Evolutionary conservation across 257 asterid species (phyloP).

Genomic region (Pogostemon cablin): DNA sequence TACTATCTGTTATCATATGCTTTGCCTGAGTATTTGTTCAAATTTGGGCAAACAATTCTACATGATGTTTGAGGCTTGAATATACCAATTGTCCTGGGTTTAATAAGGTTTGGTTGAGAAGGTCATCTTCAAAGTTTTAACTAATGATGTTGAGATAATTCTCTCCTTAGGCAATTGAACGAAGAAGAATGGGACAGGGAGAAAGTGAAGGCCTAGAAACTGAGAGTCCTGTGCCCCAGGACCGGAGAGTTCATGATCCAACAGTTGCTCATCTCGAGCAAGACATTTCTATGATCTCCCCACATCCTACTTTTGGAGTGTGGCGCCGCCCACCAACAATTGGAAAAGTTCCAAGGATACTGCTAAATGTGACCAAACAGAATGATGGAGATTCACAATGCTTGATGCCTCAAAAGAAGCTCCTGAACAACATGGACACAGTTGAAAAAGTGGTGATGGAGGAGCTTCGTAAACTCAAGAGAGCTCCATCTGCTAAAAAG

Average conservation of each 20-base stretch:
- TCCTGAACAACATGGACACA: conserved; percentile 57
- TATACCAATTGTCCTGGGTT: conserved; percentile 5
- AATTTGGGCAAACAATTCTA: neutral
- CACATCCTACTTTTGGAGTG: conserved; percentile 38
- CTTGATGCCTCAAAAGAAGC: conserved; percentile 70
- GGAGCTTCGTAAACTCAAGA: conserved; percentile 67
- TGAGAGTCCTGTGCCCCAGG: conserved; percentile 45
- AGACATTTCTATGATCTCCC: conserved; percentile 37
- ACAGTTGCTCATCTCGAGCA: conserved; percentile 56
- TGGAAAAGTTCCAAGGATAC: conserved; percentile 67
- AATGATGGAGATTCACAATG: conserved; percentile 39
- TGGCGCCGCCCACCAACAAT: conserved; percentile 39
- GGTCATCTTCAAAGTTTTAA: neutral
- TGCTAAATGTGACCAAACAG: conserved; percentile 55
- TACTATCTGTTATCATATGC: neutral
- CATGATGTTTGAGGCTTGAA: neutral
- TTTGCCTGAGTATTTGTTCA: conserved; percentile 3
- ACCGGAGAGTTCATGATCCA: conserved; percentile 45
- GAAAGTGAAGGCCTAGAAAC: conserved; percentile 47
- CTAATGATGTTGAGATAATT: conserved; percentile 21
- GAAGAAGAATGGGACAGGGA: conserved; percentile 55
- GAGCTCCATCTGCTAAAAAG: conserved; percentile 68
- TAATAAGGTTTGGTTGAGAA: neutral
- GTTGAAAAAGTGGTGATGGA: conserved; percentile 77
- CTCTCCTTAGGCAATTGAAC: conserved; percentile 59